Base-by-base conservation (phyloP, 192 early-diverging fungal species). In the Coemansia sp. region DNA sequence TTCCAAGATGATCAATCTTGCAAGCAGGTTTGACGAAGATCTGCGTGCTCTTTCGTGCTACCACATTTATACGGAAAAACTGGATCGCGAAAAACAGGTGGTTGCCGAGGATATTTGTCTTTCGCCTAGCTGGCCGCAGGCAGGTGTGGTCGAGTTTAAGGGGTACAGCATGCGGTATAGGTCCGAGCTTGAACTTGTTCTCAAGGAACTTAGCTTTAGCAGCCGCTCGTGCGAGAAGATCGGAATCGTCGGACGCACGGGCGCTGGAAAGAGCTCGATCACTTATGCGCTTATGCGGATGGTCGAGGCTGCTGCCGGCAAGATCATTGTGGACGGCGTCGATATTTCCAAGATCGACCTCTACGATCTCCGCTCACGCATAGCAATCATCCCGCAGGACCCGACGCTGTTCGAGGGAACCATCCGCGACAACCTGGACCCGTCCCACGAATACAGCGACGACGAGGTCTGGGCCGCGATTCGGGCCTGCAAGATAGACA, bases 301-400 rank as follows among this genome's bases (percentile, higher is more conserved):
- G 55, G 61, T 87, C 34, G 86, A 89, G 49, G 76, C 86, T 8
- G 71, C 80, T 0, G 58, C 66, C 34, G 91, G 91, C 7, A 64
- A 64, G 7, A 93, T 94, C 57, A 42, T 34, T 5, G 85, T 89
- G 55, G 87, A 87, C 55, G 87, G 86, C 12, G 56, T 87, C 2
- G 87, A 89, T 64, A 87, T 87, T 57, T 80, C 82, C 3, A 82
- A 72, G 0, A 57, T 77, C 10, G 69, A 75, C 2, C 60, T 74
- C 0, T 68, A 66, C 38, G 84, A 85, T 64, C 64, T 88, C 22
- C 73, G 86, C 7, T 76, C 80, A 10, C 73, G 85, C 29, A 63
- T 95, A 48, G 87, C 90, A 3, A 89, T 95, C 49, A 92, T 95
- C 75, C 91, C 92, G 40, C 92, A 95, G 82, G 92, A 94, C 33